Evolutionary conservation across 352 stramenopile genomes (phyloP), one percentile per base, ranked within the genome.

Genomic region (Phytophthora foliorum): DNA sequence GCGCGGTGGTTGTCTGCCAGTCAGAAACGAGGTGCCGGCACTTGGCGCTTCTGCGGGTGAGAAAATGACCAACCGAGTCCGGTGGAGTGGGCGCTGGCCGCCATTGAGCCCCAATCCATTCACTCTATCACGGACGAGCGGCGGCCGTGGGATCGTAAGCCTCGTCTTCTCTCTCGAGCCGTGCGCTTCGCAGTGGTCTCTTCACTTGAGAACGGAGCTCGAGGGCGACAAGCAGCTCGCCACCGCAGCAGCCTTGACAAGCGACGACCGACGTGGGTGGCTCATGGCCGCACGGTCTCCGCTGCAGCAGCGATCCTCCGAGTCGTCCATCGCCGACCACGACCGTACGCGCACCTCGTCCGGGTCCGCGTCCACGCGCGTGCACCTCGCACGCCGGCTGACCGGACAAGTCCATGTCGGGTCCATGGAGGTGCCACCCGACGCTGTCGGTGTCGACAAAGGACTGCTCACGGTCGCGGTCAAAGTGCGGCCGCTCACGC

Each of bases 161-260:
- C 55, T 67, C 61, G 55, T 71, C 62, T 75, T 63, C 60, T 67
- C 51, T 59, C 31, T 56, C 55, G 41, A 41, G 34, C 34, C 34
- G 11, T 13, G 41, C 24, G 25, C 50, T 45, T 69, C 52, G 53
- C 42, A 45, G 56, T 52, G 68, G 69, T 70, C 69, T 77, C 69
- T 67, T 77, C 69, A 73, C 69, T 77, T 74, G 69, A 77, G 69
- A 77, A 77, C 69, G 50, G 63, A 73, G 57, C 57, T 60, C 52
- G 25, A 56, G 52, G 21, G 25, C 54, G 39, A 57, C 65, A 57
- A 58, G 57, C 29, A 34, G 29, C 8, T 34, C 29, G 29, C 29
- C 9, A 11, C 29, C 29, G 9, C 5, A 31, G 27, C 29, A 11
- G 29, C 1, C 31, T 53, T 29, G 16, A 62, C 24, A 32, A 27